Percentiles rank a stretch among this genome's conserved stretches.
Conservation (phyloP, 140 eudicot species). For the Ambrosia hybrid region DNA sequence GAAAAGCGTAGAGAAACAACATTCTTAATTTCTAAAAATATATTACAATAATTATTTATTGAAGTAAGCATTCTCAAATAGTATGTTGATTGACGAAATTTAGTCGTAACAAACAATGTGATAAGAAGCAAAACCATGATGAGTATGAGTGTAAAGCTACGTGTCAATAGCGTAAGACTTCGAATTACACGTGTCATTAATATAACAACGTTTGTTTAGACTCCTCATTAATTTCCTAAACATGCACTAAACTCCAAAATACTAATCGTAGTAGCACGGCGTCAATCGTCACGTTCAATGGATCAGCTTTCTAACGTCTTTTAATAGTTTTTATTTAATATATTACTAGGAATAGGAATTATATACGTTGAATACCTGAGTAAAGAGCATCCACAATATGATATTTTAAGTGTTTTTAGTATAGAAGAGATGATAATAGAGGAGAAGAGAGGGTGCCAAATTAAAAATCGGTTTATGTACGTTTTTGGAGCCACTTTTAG, state of each 20-base stretch:
- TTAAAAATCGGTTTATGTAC: no score
- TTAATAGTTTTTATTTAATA: background rate
- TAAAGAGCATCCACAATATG: no score
- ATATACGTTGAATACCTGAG: no score
- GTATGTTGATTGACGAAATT: constrained; percentile 24
- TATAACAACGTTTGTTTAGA: constrained; percentile 14
- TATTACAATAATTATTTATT: no score
- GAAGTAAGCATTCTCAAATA: background rate
- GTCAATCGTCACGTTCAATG: constrained; percentile 4
- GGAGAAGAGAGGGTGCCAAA: no score
- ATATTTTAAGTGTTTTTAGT: no score
- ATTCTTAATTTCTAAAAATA: no score
- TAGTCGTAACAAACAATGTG: constrained; percentile 30
- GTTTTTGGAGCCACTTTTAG: no score
- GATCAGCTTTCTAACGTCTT: background rate
- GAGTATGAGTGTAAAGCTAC: constrained; percentile 32
- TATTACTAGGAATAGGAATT: no score
- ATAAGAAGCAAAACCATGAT: constrained; percentile 33
- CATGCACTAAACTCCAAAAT: constrained; percentile 37
- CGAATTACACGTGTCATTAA: constrained; percentile 38
- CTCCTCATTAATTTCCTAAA: constrained; percentile 27
- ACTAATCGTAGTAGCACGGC: constrained; percentile 17
- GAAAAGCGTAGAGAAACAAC: no score
- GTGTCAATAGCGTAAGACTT: constrained; percentile 29
- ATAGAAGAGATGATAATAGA: no score